Conservation (phyloP, 139 green algal genomes). For the Zygnema circumcarinatum region DNA sequence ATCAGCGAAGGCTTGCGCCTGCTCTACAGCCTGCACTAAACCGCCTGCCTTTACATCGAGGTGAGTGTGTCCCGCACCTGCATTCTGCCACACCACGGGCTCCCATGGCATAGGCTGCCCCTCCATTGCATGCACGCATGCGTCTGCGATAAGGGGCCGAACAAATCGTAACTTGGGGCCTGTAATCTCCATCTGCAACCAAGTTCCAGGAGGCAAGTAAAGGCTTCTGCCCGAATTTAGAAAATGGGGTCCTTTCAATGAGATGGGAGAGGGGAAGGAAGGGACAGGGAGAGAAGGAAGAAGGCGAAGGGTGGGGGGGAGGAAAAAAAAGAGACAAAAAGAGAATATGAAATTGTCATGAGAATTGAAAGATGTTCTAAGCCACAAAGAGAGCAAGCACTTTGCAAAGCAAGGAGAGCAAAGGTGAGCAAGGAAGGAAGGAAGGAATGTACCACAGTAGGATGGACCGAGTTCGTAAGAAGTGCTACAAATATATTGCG, state of each 20-base stretch:
- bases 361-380: not conserved
- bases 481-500: slow-evolving; percentile 61
- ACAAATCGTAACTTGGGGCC: not conserved
- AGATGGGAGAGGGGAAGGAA: not conserved
- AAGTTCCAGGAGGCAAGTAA: not conserved
- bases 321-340: slow-evolving; percentile 5
- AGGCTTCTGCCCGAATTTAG: not conserved
- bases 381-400: not conserved
- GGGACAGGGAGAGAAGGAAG: not conserved
- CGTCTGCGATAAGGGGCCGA: slow-evolving; percentile 6
- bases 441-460: slow-evolving; percentile 37
- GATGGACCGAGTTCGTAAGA: slow-evolving; percentile 64
- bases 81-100: not conserved
- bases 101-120: slow-evolving; percentile 2
- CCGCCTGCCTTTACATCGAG: not conserved
- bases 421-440: too few relatives aligned
- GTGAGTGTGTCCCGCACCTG: not conserved
- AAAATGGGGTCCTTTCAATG: not conserved
- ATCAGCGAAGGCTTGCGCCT: not conserved
- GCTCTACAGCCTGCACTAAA: not conserved
- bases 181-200: not conserved
- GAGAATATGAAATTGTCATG: not conserved
- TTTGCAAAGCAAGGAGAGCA: too few relatives aligned
- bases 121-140: slow-evolving; percentile 5
- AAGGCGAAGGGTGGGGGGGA: not conserved